Base-by-base conservation (phyloP, 1,284 basidiomycete genomes). In the Schizophyllum commune region DNA sequence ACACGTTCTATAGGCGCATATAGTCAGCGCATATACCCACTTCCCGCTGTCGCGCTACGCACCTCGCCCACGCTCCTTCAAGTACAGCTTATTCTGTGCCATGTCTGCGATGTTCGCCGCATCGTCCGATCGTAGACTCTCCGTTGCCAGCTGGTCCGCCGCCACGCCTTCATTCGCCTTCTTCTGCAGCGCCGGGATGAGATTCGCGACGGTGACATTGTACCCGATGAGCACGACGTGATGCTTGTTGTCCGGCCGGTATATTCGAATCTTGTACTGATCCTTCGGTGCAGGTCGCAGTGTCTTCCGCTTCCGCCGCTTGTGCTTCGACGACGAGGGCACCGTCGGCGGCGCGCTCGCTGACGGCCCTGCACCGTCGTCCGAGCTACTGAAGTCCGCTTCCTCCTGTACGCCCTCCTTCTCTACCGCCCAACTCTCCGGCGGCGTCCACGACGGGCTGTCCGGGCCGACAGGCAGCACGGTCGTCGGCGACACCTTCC, bases 11-110 rank as follows among this genome's bases (percentile, higher is more conserved):
- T 22, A 59, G 59, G 61, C 61, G 55, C 2, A 62, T 9, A 64
- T 62, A 22, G 59, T 19, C 52, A 58, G 47, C 32, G 51, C 19
- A 53, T 47, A 55, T 56, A 57, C 33, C 9, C 53, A 55, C 11
- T 13, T 19, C 19, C 2, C 11, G 5, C 15, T 34, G 27, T 22
- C 39, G 13, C 3, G 22, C 59, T 9, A 75, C 84, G 58, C 64
- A 92, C 92, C 92, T 78, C 92, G 79, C 39, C 92, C 91, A 20
- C 89, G 80, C 71, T 96, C 92, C 68, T 89, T 88, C 60, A 96
- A 73, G 76, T 94, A 94, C 53, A 96, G 69, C 66, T 85, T 83
- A 76, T 94, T 60, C 6, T 15, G 56, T 53, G 62, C 64, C 5
- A 55, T 61, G 27, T 64, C 58, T 19, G 53, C 53, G 53, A 55